Base-by-base conservation (phyloP, 2,329 filamentous ascomycete genomes). In the Achaetomium macrosporum region DNA sequence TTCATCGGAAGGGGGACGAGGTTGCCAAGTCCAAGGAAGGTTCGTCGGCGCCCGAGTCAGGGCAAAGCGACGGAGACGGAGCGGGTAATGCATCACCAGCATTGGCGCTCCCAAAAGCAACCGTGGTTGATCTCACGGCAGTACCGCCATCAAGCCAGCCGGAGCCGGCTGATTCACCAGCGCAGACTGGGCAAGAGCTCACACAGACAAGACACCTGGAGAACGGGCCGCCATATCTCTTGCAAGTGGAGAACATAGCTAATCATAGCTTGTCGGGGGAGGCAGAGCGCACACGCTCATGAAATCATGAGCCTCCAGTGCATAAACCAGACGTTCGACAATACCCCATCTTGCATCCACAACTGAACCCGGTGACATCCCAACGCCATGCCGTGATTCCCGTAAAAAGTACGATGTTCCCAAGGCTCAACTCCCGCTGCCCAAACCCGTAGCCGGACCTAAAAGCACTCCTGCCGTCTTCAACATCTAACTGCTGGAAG, bases 1-100 rank as follows among this genome's bases (percentile, higher is more conserved):
- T 71, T 2, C 65, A 67, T 40, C 67, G 66, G 17, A 69, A 63
- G 33, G 49, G 50, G 6, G 57, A 59, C 12, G 57, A 51, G 33
- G 41, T 13, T 11, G 42, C 17, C 8, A 20, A 16, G 9, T 5
- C 19, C 1, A 52, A 37, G 13, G 35, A 8, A 37, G 8, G 13
- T 8, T 37, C 35, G n/a, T 5, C 35, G 8, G 29, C 36, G 16
- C 4, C 12, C 2, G 39, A 12, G 6, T 3, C 16, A 25, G 47
- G 11, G 10, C 35, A 17, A 17, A 29, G n/a, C 5, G 19, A 19
- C 5, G 42, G 17, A 15, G 20, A 20, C 2, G 19, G 16, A 12
- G 8, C 3, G 33, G 15, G 19, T 31, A 17, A 9, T 16, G 13
- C 35, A n/a, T 12, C n/a, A 16, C 10, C 36, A 2, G 31, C 7